Percentiles rank a stretch among this genome's conserved stretches.
Conservation (phyloP, 495 filamentous ascomycete genomes). For the Penicillium waksmanii region DNA sequence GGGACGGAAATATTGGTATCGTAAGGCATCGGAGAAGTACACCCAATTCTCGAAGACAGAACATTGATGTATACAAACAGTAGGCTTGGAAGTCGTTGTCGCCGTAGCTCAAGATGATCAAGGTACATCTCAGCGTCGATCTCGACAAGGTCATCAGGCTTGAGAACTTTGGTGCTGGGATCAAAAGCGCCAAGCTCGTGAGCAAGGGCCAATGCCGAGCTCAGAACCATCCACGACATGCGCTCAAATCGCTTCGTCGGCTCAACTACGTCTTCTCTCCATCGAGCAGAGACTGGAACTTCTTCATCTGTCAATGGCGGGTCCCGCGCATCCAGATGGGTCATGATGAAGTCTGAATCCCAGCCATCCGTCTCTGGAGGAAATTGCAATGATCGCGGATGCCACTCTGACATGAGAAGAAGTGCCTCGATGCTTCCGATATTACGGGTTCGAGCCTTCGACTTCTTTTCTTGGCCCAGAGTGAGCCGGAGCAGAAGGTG, state of each 20-base stretch:
- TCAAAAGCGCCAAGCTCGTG: constrained; percentile 45
- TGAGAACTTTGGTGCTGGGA: constrained; percentile 1
- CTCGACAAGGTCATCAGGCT: constrained; percentile 10
- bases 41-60: constrained; percentile 39
- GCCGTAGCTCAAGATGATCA: constrained; percentile 27
- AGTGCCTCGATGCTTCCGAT: constrained; percentile 45
- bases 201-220: constrained; percentile 40
- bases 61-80: constrained; percentile 43
- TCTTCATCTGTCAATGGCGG: constrained; percentile 22
- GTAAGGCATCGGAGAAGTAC: constrained; percentile 38
- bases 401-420: constrained; percentile 47
- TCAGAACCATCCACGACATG: constrained; percentile 49
- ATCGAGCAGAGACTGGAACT: constrained; percentile 26
- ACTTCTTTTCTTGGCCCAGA: constrained; percentile 43
- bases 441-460: constrained; percentile 33
- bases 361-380: constrained; percentile 40
- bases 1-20: constrained; percentile 8
- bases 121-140: constrained; percentile 25
- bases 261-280: constrained; percentile 40
- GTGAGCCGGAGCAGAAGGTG: constrained; percentile 43
- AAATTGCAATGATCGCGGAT: constrained; percentile 43
- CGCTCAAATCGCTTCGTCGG: constrained; percentile 43
- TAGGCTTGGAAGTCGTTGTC: constrained; percentile 34
- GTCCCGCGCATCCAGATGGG: constrained; percentile 24
- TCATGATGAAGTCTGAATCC: constrained; percentile 33